Percentiles rank a stretch among this genome's conserved stretches.
phyloP scores from a whole-genome alignment of 106 monocot genomes.

The Phalaenopsis aphrodite region DNA sequence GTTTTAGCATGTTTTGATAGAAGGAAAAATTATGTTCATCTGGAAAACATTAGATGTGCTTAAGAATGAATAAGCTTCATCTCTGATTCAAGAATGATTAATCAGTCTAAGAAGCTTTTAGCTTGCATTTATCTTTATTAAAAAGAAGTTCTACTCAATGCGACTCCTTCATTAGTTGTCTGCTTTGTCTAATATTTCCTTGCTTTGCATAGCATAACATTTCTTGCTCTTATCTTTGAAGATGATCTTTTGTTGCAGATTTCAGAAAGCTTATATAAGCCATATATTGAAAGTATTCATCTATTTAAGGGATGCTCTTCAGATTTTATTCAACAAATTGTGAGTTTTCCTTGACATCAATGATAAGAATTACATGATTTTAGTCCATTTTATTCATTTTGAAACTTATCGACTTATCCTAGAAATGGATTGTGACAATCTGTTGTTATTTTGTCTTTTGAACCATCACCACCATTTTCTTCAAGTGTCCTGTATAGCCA shows the following conservation, averaged over 20 bases:
- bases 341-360: conserved; percentile 28
- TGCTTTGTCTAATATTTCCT: not conserved
- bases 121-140: not conserved
- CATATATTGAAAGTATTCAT: conserved; percentile 56
- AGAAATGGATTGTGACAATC: not conserved
- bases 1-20: too few species aligned
- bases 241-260: conserved; percentile 38
- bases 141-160: not conserved
- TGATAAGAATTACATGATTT: not conserved
- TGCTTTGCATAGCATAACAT: not conserved
- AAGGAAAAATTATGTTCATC: too few species aligned
- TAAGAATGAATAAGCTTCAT: not conserved
- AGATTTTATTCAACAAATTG: conserved; percentile 96
- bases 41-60: too few species aligned
- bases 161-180: not conserved
- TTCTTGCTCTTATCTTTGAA: not conserved
- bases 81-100: not conserved
- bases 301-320: conserved; percentile 85
- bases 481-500: not conserved
- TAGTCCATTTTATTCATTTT: not conserved
- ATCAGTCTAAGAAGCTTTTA: not conserved
- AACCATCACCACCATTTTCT: not conserved
- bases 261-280: conserved; percentile 69
- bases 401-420: not conserved
- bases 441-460: not conserved